A percentile compares a stretch with the other conserved stretches of the same genome.
phyloP scores from a whole-genome alignment of 2,329 filamentous ascomycete genomes.

The Pseudogymnoascus sp. region DNA sequence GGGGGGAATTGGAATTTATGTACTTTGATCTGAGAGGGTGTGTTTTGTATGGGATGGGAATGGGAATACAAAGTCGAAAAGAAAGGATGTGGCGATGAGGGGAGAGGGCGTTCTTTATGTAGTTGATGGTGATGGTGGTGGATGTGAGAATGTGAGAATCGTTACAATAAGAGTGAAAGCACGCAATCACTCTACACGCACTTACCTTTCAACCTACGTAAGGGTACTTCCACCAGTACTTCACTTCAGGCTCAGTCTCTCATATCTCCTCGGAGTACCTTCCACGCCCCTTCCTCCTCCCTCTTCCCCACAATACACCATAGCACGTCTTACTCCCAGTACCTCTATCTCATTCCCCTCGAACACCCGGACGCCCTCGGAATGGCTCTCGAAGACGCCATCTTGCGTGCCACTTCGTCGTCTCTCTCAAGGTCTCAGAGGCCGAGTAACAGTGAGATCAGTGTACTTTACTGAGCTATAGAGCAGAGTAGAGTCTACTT shows the following conservation, averaged over 20 bases:
- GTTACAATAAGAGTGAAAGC: neutral
- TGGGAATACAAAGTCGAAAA: neutral
- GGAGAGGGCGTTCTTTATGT: neutral
- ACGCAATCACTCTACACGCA: neutral
- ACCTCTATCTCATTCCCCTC: neutral
- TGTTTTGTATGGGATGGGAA: neutral
- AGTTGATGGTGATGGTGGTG: slow-evolving; percentile 2
- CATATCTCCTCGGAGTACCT: neutral
- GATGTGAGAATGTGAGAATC: slow-evolving; percentile 1
- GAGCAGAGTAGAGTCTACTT: neutral
- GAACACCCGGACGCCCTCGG: slow-evolving; percentile 1
- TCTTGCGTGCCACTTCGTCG: neutral
- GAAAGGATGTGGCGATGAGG: neutral
- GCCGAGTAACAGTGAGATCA: neutral
- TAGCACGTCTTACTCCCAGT: neutral
- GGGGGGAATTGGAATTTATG: neutral
- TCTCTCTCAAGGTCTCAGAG: neutral
- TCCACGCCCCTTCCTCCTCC: neutral
- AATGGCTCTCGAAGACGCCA: neutral
- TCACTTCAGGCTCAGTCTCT: neutral
- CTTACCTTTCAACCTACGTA: neutral
- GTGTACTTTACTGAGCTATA: neutral
- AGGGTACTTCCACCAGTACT: neutral
- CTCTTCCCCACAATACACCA: slow-evolving; percentile 5
- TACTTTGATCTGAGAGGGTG: neutral